A percentile compares a stretch with the other conserved stretches of the same genome.
These are phyloP conservation scores for Neoconidiobolus thromboides DNA, from an alignment of 371 early-diverging fungal genomes.

Conservation along the genomic window DNA sequence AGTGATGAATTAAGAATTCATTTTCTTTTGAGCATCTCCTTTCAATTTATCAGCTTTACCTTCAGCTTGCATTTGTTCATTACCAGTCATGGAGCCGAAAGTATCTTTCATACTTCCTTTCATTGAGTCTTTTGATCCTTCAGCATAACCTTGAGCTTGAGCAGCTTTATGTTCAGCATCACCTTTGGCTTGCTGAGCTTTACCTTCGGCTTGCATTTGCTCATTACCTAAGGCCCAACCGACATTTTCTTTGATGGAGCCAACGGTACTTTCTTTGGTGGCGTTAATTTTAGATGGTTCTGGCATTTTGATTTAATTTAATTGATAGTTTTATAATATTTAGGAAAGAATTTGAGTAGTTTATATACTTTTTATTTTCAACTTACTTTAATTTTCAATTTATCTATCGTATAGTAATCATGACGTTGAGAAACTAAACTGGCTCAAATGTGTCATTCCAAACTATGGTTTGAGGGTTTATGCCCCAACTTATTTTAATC, in stretches of 20 bases:
- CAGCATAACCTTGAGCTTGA: conserved; percentile 8
- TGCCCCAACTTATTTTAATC: no score
- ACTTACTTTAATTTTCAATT: no score
- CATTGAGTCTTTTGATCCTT: conserved; percentile 14
- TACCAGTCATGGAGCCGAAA: conserved; percentile 16
- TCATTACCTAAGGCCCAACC: conserved; percentile 11
- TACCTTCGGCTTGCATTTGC: conserved; percentile 10
- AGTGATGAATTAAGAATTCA: not conserved
- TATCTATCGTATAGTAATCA: no score
- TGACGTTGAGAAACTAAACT: no score
- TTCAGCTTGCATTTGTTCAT: conserved; percentile 17
- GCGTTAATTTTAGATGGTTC: conserved; percentile 7
- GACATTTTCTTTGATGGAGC: conserved; percentile 13
- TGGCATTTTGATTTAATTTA: not conserved
- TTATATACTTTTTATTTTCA: not conserved
- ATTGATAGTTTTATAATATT: not conserved
- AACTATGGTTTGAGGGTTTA: no score
- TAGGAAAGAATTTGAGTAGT: not conserved
- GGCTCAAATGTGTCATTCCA: no score
- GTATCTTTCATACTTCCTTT: conserved; percentile 20
- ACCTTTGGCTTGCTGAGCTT: conserved; percentile 12
- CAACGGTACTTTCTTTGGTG: conserved; percentile 11
- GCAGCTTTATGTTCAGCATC: conserved; percentile 12
- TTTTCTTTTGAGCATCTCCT: conserved; percentile 15
- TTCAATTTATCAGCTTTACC: conserved; percentile 17